phyloP scores from a whole-genome alignment of 2,329 filamentous ascomycete genomes.

The Arthrobotrys conoides region DNA sequence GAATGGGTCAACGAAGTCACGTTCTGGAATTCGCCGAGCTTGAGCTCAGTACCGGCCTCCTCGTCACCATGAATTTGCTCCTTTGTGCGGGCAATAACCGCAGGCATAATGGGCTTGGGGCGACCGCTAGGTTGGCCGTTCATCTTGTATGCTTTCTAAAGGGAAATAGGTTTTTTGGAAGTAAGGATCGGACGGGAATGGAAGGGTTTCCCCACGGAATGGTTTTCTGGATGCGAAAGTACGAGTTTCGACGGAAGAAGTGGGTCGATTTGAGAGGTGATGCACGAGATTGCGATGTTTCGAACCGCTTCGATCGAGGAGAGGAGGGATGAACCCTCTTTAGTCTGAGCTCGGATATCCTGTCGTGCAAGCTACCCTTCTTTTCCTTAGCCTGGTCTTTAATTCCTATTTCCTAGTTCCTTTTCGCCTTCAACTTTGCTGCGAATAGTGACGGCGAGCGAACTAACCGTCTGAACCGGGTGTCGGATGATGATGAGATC shows the following conservation, averaged over 20 bases:
- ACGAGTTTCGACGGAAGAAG: background rate
- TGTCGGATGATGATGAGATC: background rate
- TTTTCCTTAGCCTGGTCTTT: background rate
- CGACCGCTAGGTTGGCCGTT: slow-evolving; percentile 57
- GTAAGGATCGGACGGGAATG: slow-evolving; percentile 41
- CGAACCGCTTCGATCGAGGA: slow-evolving; percentile 33
- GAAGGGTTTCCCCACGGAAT: slow-evolving; percentile 15
- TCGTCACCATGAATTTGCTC: slow-evolving; percentile 82
- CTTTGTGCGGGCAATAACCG: slow-evolving; percentile 76
- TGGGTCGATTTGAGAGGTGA: background rate
- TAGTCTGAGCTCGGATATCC: slow-evolving; percentile 22
- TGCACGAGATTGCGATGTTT: slow-evolving; percentile 2
- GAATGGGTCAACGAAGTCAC: slow-evolving; percentile 93
- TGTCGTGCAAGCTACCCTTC: slow-evolving; percentile 12
- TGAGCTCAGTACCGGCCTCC: slow-evolving; percentile 84
- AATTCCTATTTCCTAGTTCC: background rate
- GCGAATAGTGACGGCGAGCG: background rate
- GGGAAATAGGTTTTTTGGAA: background rate
- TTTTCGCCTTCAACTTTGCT: background rate
- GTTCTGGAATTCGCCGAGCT: slow-evolving; percentile 92
- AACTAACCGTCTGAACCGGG: background rate
- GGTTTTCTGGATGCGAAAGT: background rate
- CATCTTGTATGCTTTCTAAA: slow-evolving; percentile 10
- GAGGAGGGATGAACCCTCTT: slow-evolving; percentile 38
- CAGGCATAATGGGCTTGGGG: slow-evolving; percentile 43